A percentile compares a stretch with the other conserved stretches of the same genome.
Conservation (phyloP, 306 rosid genomes). For the Rubus idaeus region DNA sequence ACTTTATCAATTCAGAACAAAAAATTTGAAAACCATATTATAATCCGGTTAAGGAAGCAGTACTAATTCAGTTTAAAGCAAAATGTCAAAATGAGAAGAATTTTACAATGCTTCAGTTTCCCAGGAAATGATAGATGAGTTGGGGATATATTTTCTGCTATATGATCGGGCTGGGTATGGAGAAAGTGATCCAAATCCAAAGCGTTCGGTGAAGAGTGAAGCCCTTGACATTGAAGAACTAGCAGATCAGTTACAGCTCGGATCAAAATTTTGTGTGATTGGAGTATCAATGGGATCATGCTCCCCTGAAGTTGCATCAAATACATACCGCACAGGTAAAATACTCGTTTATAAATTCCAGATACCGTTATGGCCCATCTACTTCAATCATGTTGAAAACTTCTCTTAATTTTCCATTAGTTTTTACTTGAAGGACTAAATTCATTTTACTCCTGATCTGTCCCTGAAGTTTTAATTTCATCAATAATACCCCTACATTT, state of each 20-base stretch:
- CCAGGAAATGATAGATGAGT: constrained; percentile 75
- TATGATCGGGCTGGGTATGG: constrained; percentile 93
- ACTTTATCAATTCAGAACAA: not conserved
- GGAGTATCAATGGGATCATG: constrained; percentile 94
- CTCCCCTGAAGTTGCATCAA: constrained; percentile 86
- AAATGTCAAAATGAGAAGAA: constrained; percentile 23
- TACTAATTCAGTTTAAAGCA: constrained; percentile 6
- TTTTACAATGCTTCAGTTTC: constrained; percentile 38
- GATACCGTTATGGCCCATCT: not conserved
- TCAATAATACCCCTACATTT: constrained; percentile 63
- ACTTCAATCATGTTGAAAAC: not conserved
- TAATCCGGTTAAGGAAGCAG: not conserved
- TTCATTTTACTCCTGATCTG: no score
- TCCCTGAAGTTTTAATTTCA: no score
- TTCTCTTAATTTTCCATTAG: not conserved
- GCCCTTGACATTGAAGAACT: constrained; percentile 83
- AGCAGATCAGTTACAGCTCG: constrained; percentile 72
- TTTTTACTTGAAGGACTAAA: constrained; percentile 17
- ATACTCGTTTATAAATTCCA: constrained; percentile 19
- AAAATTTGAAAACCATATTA: not conserved
- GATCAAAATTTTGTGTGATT: constrained; percentile 72
- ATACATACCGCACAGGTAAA: constrained; percentile 81
- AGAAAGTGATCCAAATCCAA: constrained; percentile 87
- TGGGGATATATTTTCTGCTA: constrained; percentile 70
- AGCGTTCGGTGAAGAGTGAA: constrained; percentile 68